Base-by-base conservation (phyloP, 805 yeast genomes). In the Wickerhamomyces silvicola region DNA sequence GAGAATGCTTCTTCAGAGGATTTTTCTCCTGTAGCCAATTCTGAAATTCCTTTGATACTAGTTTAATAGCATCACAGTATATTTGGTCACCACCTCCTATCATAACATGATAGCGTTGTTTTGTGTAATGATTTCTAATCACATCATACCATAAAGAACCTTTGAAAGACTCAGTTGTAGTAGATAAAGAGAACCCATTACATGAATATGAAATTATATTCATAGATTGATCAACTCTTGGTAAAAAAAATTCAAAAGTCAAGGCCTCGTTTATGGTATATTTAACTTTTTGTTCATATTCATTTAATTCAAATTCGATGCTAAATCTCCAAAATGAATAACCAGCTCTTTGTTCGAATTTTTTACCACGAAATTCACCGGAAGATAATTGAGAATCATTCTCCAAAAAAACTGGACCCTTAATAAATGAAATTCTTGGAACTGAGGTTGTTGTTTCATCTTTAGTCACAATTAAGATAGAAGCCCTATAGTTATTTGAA, bases 41-140 rank as follows among this genome's bases (percentile, higher is more conserved):
- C 38, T 67, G 54, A 44, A 82, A 72, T 7, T 53, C 52, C 29
- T 67, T 50, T 11, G 80, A 74, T 14, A 72, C 64, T 14, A 68
- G 42, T 54, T 81, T 82, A 44, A 90, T 76, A 2, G 85, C 68
- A 58, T 90, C 98, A 32, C 88, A 77, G 55, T 90, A 90, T 31
- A 90, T 70, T 60, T 90, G 98, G 59, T 90, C 98, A 20, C 98
- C 98, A 32, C 97, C 97, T 18, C 97, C 97, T 18, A 92, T 64
- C 94, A 90, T 88, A 5, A 86, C 97, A 55, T 90, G 96, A 58
- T 85, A 85, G 25, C 68, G 72, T 24, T 72, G 73, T 24, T 67
- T 62, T 6, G 56, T 45, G 12, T 62, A 55, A 50, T 90, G 96
- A 38, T 75, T 73, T 18, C 69, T 63, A 45, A 88, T 47, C 4